A percentile compares a stretch with the other conserved stretches of the same genome.
Conservation (phyloP, 768 basidiomycete species). For the Xanthoconium stramineum region DNA sequence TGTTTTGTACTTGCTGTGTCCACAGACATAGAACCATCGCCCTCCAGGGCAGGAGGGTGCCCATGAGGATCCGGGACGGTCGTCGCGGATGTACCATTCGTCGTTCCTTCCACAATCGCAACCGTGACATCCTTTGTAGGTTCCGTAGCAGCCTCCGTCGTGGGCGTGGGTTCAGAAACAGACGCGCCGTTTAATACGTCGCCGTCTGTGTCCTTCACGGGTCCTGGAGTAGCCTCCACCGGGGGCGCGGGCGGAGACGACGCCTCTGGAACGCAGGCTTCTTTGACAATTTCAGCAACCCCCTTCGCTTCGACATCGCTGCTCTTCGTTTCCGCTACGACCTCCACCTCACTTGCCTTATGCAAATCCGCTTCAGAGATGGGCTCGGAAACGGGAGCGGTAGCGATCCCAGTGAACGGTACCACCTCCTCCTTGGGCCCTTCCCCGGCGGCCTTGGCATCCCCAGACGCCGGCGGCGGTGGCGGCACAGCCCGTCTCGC, state of each 20-base stretch:
- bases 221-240: neutral
- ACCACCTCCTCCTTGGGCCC: conserved; percentile 5
- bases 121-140: no score
- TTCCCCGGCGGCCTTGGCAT: neutral
- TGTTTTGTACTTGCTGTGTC: conserved; percentile 25
- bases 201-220: neutral
- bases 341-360: neutral
- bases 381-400: neutral
- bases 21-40: conserved; percentile 12
- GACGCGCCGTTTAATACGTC: neutral
- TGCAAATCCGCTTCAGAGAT: neutral
- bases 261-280: neutral
- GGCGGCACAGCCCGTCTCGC: conserved; percentile 41
- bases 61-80: neutral
- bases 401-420: neutral
- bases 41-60: neutral
- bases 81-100: neutral
- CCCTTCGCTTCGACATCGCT: neutral
- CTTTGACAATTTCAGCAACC: neutral
- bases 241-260: neutral
- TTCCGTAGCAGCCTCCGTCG: no score
- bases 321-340: conserved; percentile 1
- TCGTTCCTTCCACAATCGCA: neutral
- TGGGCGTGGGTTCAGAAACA: no score
- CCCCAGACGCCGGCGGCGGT: neutral